phyloP scores from a whole-genome alignment of 2,329 filamentous ascomycete genomes.

The Graphium sp. region DNA sequence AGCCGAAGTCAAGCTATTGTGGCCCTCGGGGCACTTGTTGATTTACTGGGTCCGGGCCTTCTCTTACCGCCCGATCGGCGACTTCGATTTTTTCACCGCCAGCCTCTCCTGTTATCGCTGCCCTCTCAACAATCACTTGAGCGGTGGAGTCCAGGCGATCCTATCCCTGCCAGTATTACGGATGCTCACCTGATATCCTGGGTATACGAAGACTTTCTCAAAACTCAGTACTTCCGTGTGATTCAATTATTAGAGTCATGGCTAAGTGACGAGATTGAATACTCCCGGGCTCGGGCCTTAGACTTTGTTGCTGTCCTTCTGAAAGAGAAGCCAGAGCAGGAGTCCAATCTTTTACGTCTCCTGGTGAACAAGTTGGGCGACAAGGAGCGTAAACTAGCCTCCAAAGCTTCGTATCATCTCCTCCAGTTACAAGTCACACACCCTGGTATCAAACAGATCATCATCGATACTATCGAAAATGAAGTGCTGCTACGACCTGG shows the following conservation, averaged over 20 bases:
- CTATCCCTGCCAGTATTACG: constrained; percentile 57
- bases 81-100: constrained; percentile 60
- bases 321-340: constrained; percentile 93
- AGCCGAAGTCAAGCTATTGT: constrained; percentile 85
- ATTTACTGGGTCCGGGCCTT: constrained; percentile 80
- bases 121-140: too few relatives aligned
- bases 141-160: constrained; percentile 54
- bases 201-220: constrained; percentile 92
- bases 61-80: constrained; percentile 72
- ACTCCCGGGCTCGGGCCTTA: constrained; percentile 71
- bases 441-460: constrained; percentile 82
- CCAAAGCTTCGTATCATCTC: constrained; percentile 81
- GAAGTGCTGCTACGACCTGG: constrained; percentile 77
- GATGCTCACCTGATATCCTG: constrained; percentile 69
- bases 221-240: constrained; percentile 83
- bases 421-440: constrained; percentile 79
- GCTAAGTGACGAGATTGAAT: constrained; percentile 92
- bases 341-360: constrained; percentile 79
- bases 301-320: constrained; percentile 85
- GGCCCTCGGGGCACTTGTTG: constrained; percentile 83
- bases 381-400: constrained; percentile 87
- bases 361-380: constrained; percentile 96
- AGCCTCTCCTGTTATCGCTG: constrained; percentile 59
- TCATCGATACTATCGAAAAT: constrained; percentile 71
- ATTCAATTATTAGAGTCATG: constrained; percentile 82